A percentile compares a stretch with the other conserved stretches of the same genome.
Conservation (phyloP, 345 rosid species). For the Brassica nigra region DNA sequence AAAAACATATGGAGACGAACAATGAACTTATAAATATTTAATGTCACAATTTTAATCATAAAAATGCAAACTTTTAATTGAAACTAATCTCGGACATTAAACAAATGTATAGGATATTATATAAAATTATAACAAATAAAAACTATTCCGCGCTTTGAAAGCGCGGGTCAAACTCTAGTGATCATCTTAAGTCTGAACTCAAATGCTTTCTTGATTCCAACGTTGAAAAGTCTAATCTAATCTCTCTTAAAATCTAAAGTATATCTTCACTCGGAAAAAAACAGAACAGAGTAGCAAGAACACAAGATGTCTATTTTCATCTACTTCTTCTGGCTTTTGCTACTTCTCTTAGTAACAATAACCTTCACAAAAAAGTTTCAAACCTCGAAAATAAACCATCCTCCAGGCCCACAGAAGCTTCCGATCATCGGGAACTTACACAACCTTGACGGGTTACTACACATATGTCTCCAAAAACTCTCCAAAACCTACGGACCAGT, state of each 20-base stretch:
- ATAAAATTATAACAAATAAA: too few species aligned
- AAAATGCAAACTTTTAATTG: too few species aligned
- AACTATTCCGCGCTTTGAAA: too few species aligned
- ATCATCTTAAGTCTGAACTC: neutral
- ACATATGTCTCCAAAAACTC: slow-evolving; percentile 29
- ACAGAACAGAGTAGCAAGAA: neutral
- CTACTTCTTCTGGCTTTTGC: slow-evolving; percentile 28
- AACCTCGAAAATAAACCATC: slow-evolving; percentile 25
- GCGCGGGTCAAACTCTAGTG: too few species aligned
- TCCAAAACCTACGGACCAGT: slow-evolving; percentile 35
- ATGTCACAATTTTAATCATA: too few species aligned
- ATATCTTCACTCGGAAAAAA: neutral
- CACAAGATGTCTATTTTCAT: slow-evolving; percentile 28
- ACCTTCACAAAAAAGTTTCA: slow-evolving; percentile 3
- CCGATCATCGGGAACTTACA: slow-evolving; percentile 46
- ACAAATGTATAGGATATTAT: too few species aligned
- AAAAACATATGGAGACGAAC: too few species aligned
- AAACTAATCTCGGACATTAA: too few species aligned
- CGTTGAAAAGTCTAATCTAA: slow-evolving; percentile 26
- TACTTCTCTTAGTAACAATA: slow-evolving; percentile 20
- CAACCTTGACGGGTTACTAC: slow-evolving; percentile 30
- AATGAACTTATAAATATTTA: too few species aligned
- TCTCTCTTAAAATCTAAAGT: neutral
- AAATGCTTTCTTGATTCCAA: neutral
- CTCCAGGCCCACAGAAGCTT: slow-evolving; percentile 38